A percentile compares a stretch with the other conserved stretches of the same genome.
Conservation (phyloP, 176 grass and related monocot species). For the Triticum turgidum region DNA sequence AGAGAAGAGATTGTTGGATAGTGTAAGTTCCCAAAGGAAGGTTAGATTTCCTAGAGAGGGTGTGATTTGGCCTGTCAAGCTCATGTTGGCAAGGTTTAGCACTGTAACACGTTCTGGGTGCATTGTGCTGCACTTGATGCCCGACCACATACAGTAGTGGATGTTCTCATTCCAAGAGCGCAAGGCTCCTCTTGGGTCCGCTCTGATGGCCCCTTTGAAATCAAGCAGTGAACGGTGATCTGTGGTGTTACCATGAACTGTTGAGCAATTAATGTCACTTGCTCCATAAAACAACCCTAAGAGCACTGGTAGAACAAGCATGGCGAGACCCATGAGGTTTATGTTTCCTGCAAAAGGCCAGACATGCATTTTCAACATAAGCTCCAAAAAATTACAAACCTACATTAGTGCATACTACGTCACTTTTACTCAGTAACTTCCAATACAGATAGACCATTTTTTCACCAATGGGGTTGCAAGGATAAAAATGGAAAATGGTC, state of each 20-base stretch:
- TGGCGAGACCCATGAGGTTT: background rate
- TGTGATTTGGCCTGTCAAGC: background rate
- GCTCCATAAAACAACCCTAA: background rate
- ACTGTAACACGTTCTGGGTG: background rate
- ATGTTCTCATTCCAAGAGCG: background rate
- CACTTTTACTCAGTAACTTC: too few species aligned
- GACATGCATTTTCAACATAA: too few species aligned
- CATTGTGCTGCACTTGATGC: background rate
- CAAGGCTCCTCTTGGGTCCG: background rate
- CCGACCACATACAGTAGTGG: background rate
- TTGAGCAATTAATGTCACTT: background rate
- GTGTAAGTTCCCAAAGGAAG: background rate
- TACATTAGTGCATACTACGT: too few species aligned
- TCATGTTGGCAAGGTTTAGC: background rate
- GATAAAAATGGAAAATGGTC: too few species aligned
- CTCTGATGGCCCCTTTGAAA: background rate
- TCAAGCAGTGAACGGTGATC: background rate
- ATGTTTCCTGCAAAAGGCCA: too few species aligned
- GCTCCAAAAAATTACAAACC: too few species aligned
- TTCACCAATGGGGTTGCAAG: too few species aligned
- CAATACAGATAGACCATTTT: too few species aligned
- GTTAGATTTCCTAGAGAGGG: background rate
- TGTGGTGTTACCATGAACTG: background rate
- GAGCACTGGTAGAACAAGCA: background rate
- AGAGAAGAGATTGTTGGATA: background rate